These are phyloP conservation scores for Apostasia shenzhenica DNA, from an alignment of 106 monocot species.

Conservation along the genomic window DNA sequence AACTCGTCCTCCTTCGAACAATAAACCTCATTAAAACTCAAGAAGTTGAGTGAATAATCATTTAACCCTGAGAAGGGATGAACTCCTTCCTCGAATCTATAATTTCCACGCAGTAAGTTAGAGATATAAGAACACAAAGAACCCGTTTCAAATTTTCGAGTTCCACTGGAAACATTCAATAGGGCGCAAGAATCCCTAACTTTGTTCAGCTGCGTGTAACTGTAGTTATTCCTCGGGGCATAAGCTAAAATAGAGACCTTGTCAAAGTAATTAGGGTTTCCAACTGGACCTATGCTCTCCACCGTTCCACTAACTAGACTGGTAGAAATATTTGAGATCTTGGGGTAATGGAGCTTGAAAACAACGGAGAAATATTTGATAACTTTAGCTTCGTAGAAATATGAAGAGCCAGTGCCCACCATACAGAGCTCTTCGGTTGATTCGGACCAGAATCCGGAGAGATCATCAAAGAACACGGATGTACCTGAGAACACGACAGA, in stretches of 20 bases:
- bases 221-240: slow-evolving; percentile 16
- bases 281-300: slow-evolving; percentile 18
- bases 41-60: background rate
- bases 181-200: slow-evolving; percentile 12
- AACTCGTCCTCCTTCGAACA: slow-evolving; percentile 18
- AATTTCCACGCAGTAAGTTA: background rate
- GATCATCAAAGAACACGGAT: background rate
- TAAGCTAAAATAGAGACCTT: slow-evolving; percentile 26
- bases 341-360: slow-evolving; percentile 34
- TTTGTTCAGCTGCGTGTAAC: slow-evolving; percentile 22
- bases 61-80: slow-evolving; percentile 3
- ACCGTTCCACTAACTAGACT: slow-evolving; percentile 16
- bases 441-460: slow-evolving; percentile 8
- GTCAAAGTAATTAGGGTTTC: slow-evolving; percentile 15
- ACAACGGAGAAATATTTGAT: slow-evolving; percentile 26
- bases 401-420: slow-evolving; percentile 1
- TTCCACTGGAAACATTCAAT: slow-evolving; percentile 4
- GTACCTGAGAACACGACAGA: background rate
- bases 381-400: background rate
- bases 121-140: slow-evolving; percentile 1
- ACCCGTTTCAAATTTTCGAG: background rate
- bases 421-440: slow-evolving; percentile 2
- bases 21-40: slow-evolving; percentile 11
- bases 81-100: slow-evolving; percentile 7
- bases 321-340: slow-evolving; percentile 13